phyloP scores from a whole-genome alignment of 306 rosid species.

The Rosa chinensis region DNA sequence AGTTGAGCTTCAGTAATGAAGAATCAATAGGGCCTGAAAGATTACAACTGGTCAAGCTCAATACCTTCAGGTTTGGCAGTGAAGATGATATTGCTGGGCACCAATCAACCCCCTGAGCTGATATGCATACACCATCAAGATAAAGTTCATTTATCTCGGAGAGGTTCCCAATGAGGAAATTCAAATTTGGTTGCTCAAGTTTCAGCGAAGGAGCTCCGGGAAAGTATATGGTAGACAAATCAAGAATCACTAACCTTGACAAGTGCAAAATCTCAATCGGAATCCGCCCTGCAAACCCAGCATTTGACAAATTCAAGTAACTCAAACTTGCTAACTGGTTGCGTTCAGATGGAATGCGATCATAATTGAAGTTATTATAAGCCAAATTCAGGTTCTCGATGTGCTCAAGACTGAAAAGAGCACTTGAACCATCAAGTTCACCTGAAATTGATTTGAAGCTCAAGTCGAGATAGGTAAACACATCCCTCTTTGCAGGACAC shows the following conservation, averaged over 20 bases:
- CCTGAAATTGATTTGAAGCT: not conserved
- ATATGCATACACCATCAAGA: too few species aligned
- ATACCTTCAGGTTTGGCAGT: too few species aligned
- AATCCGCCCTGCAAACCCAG: not conserved
- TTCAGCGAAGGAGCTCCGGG: not conserved
- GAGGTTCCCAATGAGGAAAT: too few species aligned
- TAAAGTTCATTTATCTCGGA: too few species aligned
- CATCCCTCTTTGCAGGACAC: slow-evolving; percentile 33
- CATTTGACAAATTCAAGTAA: not conserved
- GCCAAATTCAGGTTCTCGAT: slow-evolving; percentile 32
- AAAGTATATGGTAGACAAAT: not conserved
- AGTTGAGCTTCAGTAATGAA: slow-evolving; percentile 21
- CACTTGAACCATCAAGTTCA: slow-evolving; percentile 24
- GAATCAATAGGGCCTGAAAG: slow-evolving; percentile 14
- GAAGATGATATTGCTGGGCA: too few species aligned
- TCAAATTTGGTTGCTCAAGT: too few species aligned
- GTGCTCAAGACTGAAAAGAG: slow-evolving; percentile 30
- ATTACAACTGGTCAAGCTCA: too few species aligned
- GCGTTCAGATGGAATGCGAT: slow-evolving; percentile 17
- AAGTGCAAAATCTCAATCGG: too few species aligned
- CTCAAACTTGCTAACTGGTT: not conserved
- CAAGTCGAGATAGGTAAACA: slow-evolving; percentile 29
- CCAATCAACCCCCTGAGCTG: too few species aligned
- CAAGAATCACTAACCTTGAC: not conserved
- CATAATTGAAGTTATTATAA: not conserved